Base-by-base conservation (phyloP, 257 asterid genomes). In the Salvia hispanica region DNA sequence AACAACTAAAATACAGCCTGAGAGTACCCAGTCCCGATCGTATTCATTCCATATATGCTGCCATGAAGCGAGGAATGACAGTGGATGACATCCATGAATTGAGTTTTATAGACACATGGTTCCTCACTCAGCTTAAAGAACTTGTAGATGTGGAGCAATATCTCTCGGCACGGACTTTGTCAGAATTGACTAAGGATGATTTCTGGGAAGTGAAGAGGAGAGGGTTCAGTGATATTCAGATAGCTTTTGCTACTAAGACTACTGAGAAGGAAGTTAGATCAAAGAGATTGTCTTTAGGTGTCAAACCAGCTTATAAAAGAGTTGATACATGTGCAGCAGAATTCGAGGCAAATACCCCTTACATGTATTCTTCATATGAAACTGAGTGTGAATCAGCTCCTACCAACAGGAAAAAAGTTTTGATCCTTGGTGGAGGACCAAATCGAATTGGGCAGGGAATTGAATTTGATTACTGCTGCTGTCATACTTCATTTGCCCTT, bases 261-360 rank as follows among this genome's bases (percentile, higher is more conserved):
- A 73, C 83, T 10, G 99, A 94, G 88, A 77, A 71, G 68, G 98
- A 87, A 59, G 93, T 94, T 64, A 86, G 99, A 10, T 60, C 75
- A 10, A 91, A 76, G 84, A 84, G 96, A 80, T 51, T 94, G 53
- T 80, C 92, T 46, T 64, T 91, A 54, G 99, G 96, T 18, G 89
- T 94, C 70, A 91, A 88, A 75, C 99, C 97, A 21, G 76, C 91
- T 39, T 90, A 86, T 78, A 93, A 93, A 76, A 82, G 95, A 69
- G 99, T 93, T 67, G 99, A 93, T 78, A 94, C 99, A 7, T 94
- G 99, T 72, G 99, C 98, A 34, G 99, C 99, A 8, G 99, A 94
- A 77, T 94, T 94, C 61, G 98, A 88, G 78, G 98, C 99, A 67
- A 81, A 94, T 77, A 94, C 99, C 6, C 99, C 99, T 64, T 94